Base-by-base conservation (phyloP, 805 yeast genomes). In the Monosporozyma aquatica region DNA sequence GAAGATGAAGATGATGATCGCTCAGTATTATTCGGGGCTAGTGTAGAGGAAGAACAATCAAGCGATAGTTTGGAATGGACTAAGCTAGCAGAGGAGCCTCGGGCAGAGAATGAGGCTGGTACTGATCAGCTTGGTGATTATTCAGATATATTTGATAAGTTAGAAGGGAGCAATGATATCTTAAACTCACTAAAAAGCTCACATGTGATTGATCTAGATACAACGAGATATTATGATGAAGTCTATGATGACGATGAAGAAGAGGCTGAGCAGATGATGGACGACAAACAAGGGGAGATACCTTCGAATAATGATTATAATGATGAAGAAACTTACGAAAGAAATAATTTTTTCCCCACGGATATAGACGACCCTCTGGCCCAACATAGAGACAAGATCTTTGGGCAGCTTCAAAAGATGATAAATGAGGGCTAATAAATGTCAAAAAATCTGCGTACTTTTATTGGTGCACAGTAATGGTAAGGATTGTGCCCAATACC, bases 1-100 rank as follows among this genome's bases (percentile, higher is more conserved):
- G 95, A 87, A 37, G 96, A 89, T 55, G 96, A 87, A 48, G 90
- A 84, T 53, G 87, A 78, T 8, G 78, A 65, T 39, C 49, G 67
- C 42, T 59, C 69, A 1, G 50, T 67, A 18, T 48, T 64, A 4
- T 58, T 62, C 35, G 66, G 66, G 9, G 63, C 61, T 20, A 66
- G 60, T 14, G 69, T 55, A 4, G 67, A 52, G 41, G 64, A 62
- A 13, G 62, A 59, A 29, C 69, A 63, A 2, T 56, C 56, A 5
- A 21, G 34, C 20, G 27, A 22, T 13, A 20, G 20, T 18, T 22
- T 21, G 7, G 23, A 26, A 26, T 38, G 42, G 40, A 8, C 36
- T 11, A 32, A 18, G 4, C 14, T 42, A n/a, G 32, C 41, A 24
- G 42, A 38, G 39, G 38, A 20, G 20, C 36, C 39, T n/a, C 13